A percentile compares a stretch with the other conserved stretches of the same genome.
Evolutionary conservation across 345 rosid genomes (phyloP).

Genomic region (Bretschneidera sinensis): DNA sequence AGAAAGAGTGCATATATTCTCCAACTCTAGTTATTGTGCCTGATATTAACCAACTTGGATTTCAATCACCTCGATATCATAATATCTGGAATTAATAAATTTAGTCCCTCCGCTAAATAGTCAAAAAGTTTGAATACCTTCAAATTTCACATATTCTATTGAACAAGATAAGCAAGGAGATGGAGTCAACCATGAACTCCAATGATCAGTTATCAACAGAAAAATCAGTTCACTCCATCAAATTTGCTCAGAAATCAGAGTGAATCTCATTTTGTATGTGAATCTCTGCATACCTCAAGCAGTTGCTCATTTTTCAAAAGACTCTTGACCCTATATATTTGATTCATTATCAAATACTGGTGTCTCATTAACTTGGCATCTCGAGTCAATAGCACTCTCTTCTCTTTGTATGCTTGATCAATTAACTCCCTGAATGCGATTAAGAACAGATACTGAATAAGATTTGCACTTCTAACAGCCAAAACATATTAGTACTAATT

Average conservation of each 20-base stretch:
- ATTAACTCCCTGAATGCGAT: slow-evolving; percentile 58
- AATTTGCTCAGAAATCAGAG: too few species aligned
- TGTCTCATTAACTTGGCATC: slow-evolving; percentile 85
- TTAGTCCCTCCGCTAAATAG: too few species aligned
- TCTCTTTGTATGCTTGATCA: slow-evolving; percentile 70
- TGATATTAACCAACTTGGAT: background rate
- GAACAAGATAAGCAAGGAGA: too few species aligned
- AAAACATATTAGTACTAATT: background rate
- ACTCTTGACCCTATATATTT: slow-evolving; percentile 71
- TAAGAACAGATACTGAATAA: slow-evolving; percentile 2
- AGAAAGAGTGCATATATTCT: too few species aligned
- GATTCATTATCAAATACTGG: slow-evolving; percentile 67
- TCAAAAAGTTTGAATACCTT: too few species aligned
- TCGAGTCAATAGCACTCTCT: slow-evolving; percentile 78
- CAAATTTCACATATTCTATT: too few species aligned
- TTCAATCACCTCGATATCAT: background rate
- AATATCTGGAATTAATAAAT: too few species aligned
- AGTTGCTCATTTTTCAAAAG: slow-evolving; percentile 89
- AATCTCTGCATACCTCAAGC: slow-evolving; percentile 53
- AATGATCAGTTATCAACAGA: too few species aligned
- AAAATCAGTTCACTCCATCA: too few species aligned
- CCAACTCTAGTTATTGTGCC: background rate
- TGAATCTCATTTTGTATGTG: too few species aligned
- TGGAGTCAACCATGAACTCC: too few species aligned
- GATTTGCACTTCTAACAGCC: background rate